Evolutionary conservation across 805 yeast genomes (phyloP).

Genomic region (Saccharomyces kudriavzevii): DNA sequence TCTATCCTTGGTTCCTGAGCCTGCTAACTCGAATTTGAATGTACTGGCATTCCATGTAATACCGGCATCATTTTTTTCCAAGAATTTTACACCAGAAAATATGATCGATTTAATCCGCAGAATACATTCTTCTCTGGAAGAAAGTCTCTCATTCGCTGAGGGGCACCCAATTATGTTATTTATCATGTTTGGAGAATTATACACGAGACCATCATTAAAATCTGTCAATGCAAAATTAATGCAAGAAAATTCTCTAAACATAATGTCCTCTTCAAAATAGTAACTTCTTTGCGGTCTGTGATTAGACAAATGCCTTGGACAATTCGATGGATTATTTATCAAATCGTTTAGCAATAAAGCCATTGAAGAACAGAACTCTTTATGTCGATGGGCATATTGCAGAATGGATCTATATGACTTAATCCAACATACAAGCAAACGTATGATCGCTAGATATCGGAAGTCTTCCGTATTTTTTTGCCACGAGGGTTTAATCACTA

Average conservation of each 20-base stretch:
- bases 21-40: neutral
- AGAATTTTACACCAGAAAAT: slow-evolving; percentile 9
- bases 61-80: slow-evolving; percentile 9
- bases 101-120: slow-evolving; percentile 8
- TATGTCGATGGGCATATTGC: slow-evolving; percentile 26
- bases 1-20: neutral
- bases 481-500: slow-evolving; percentile 21
- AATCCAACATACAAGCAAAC: slow-evolving; percentile 50
- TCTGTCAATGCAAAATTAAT: slow-evolving; percentile 10
- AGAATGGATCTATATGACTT: slow-evolving; percentile 38
- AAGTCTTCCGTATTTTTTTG: slow-evolving; percentile 6
- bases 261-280: slow-evolving; percentile 14
- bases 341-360: slow-evolving; percentile 23
- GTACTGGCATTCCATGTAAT: slow-evolving; percentile 5
- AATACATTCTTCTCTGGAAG: slow-evolving; percentile 6
- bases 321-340: slow-evolving; percentile 3
- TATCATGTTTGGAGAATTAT: neutral
- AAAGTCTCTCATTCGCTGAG: neutral
- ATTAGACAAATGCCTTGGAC: neutral
- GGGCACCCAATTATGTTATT: slow-evolving; percentile 8
- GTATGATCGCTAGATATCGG: slow-evolving; percentile 31
- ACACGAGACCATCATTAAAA: slow-evolving; percentile 9
- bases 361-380: slow-evolving; percentile 21
- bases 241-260: slow-evolving; percentile 9
- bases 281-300: slow-evolving; percentile 9